phyloP scores from a whole-genome alignment of 2,329 filamentous ascomycete genomes.

The Exophiala phaeomuriformis region DNA sequence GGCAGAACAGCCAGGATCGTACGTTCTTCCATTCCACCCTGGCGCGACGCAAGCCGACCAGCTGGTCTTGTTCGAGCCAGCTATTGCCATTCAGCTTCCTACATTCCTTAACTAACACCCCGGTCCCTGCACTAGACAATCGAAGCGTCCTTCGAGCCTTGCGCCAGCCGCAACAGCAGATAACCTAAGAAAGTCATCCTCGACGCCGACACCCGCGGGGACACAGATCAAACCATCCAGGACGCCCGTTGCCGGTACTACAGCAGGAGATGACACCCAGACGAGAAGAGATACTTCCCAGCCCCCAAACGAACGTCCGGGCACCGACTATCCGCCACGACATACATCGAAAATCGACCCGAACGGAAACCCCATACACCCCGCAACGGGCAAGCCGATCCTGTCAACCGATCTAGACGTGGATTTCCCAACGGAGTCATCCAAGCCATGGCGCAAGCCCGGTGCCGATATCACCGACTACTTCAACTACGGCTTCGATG shows the following conservation, averaged over 20 bases:
- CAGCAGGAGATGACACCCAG: too few relatives aligned
- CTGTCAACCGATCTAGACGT: slow-evolving; percentile 71
- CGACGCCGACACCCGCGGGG: slow-evolving; percentile 32
- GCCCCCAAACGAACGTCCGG: slow-evolving; percentile 40
- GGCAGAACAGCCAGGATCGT: slow-evolving; percentile 32
- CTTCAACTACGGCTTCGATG: slow-evolving; percentile 64
- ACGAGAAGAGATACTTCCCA: slow-evolving; percentile 27
- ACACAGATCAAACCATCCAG: slow-evolving; percentile 11
- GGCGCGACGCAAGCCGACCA: background rate
- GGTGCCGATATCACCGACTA: slow-evolving; percentile 89
- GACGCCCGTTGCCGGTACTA: slow-evolving; percentile 16
- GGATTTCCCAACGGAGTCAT: slow-evolving; percentile 61
- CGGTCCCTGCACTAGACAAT: slow-evolving; percentile 10
- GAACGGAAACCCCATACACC: slow-evolving; percentile 71
- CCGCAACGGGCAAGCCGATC: slow-evolving; percentile 67
- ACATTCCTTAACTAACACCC: slow-evolving; percentile 20
- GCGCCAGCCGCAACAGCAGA: slow-evolving; percentile 32
- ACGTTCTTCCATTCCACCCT: slow-evolving; percentile 21
- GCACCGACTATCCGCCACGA: slow-evolving; percentile 59
- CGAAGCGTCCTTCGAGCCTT: slow-evolving; percentile 35
- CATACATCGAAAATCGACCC: slow-evolving; percentile 70
- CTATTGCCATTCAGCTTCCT: too few relatives aligned
- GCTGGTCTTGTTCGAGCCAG: too few relatives aligned
- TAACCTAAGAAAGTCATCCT: slow-evolving; percentile 32
- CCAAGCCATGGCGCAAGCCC: slow-evolving; percentile 91